A percentile compares a stretch with the other conserved stretches of the same genome.
Evolutionary conservation across 805 yeast genomes (phyloP).

Genomic region (Zygoascus flipseniorum): DNA sequence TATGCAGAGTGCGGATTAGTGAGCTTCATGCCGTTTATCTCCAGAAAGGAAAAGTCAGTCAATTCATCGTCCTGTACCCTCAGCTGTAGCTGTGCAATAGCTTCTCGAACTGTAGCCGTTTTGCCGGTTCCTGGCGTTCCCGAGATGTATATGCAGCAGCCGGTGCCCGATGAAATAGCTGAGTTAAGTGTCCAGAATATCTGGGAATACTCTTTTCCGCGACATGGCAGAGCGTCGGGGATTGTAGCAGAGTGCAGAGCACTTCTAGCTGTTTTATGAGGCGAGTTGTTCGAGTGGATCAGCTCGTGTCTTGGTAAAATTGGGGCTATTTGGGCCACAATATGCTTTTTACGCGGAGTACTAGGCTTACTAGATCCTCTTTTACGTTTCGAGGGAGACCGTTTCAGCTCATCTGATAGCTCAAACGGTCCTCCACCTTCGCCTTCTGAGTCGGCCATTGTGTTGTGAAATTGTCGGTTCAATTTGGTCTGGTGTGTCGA

Average conservation of each 20-base stretch:
- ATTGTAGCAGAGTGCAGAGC: constrained; percentile 30
- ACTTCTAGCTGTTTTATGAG: constrained; percentile 24
- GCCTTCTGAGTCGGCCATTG: too few relatives aligned
- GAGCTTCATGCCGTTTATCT: constrained; percentile 85
- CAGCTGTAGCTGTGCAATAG: constrained; percentile 54
- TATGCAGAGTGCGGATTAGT: constrained; percentile 74
- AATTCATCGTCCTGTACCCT: constrained; percentile 33
- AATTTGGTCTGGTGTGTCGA: too few relatives aligned
- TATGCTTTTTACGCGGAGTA: neutral
- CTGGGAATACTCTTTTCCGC: constrained; percentile 73
- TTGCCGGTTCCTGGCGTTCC: constrained; percentile 99
- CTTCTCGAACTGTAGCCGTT: constrained; percentile 88
- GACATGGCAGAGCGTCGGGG: constrained; percentile 61
- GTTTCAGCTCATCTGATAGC: too few relatives aligned
- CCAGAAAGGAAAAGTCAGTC: constrained; percentile 59
- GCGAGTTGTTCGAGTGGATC: constrained; percentile 5
- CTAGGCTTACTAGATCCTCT: neutral
- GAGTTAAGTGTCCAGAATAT: constrained; percentile 61
- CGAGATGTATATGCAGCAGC: constrained; percentile 81
- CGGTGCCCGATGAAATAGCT: constrained; percentile 61
- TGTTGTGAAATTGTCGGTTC: too few relatives aligned
- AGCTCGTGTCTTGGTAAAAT: neutral
- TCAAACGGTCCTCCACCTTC: too few relatives aligned
- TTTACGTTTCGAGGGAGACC: neutral
- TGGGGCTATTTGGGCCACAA: neutral